Base-by-base conservation (phyloP, 83 land plant genomes). In the Picea abies region DNA sequence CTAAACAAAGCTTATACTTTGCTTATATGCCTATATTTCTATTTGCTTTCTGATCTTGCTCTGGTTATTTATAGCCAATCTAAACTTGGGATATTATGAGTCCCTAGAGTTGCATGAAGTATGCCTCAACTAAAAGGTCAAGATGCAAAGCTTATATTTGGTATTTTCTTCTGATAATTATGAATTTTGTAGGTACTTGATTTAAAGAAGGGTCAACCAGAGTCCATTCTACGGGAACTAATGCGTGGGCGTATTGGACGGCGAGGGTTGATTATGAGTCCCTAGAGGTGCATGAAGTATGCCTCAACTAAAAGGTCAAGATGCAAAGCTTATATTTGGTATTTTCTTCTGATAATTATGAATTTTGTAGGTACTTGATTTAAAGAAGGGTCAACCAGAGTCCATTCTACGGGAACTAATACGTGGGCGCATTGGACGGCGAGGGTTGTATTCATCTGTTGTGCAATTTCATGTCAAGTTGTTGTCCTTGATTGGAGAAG, bases 381-480 rank as follows among this genome's bases (percentile, higher is more conserved):
- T 96, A 62, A 88, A 83, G 79, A 92, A 88, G 80, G 90, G 92
- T 8, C 87, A 88, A 63, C 87, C 90, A 26, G 96, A 93, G 72
- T 85, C 80, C 37, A 72, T 93, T 37, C 77, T 96, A 67, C 84
- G 83, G 78, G 98, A 96, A 64, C 19, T 95, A 82, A 61, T 60
- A 0, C 82, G 84, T 75, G 95, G 94, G 3, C 83, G 84, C 20
- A 35, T 78, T 69, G 81, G 88, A 26, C 88, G 91, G 16, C 82
- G 83, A 29, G 93, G 88, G 58, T 47, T 67, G 56, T 71, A 84
- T 70, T 94, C 94, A 22, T 47, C 84, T 39, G 52, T 82, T 76
- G 87, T 89, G 56, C 96, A 93, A 76, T 83, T 96, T 56, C 95
- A 96, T 76, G 90, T 90, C 37, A 87, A 93, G 66, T 68, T 96